Conservation (phyloP, 495 filamentous ascomycete species). For the Penicillium ochrochloron region DNA sequence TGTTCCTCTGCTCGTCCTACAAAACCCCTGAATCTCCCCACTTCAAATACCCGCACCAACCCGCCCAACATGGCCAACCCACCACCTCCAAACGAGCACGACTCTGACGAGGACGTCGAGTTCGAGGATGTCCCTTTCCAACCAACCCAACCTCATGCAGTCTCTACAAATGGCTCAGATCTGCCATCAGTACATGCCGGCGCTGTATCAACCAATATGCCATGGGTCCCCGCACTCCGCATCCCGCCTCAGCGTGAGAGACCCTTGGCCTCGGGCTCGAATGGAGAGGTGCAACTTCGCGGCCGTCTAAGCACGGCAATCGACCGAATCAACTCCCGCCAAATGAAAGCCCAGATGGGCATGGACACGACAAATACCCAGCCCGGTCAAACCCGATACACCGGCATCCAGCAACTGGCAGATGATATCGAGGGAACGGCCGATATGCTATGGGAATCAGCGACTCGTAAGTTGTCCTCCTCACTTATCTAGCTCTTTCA, state of each 20-base stretch:
- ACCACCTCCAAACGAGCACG: constrained; percentile 13
- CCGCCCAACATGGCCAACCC: constrained; percentile 15
- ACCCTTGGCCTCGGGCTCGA: constrained; percentile 70
- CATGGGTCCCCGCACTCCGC: constrained; percentile 23
- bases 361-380: constrained; percentile 46
- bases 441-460: constrained; percentile 80
- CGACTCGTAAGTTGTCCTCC: constrained; percentile 83
- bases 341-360: constrained; percentile 67
- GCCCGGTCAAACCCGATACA: constrained; percentile 66
- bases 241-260: constrained; percentile 47
- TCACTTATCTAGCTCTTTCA: too few species aligned
- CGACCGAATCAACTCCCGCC: constrained; percentile 30
- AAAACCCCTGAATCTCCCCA: not conserved
- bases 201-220: not conserved
- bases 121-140: constrained; percentile 32
- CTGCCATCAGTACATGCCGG: constrained; percentile 2
- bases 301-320: constrained; percentile 23
- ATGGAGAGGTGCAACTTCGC: constrained; percentile 66
- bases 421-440: constrained; percentile 71
- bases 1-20: not conserved
- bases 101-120: constrained; percentile 28
- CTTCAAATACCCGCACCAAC: not conserved
- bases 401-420: constrained; percentile 67
- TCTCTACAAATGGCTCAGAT: not conserved
- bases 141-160: not conserved